Percentiles rank a stretch among this genome's conserved stretches.
Evolutionary conservation across 2,329 filamentous ascomycete genomes (phyloP).

Genomic region (Fusarium coicis): DNA sequence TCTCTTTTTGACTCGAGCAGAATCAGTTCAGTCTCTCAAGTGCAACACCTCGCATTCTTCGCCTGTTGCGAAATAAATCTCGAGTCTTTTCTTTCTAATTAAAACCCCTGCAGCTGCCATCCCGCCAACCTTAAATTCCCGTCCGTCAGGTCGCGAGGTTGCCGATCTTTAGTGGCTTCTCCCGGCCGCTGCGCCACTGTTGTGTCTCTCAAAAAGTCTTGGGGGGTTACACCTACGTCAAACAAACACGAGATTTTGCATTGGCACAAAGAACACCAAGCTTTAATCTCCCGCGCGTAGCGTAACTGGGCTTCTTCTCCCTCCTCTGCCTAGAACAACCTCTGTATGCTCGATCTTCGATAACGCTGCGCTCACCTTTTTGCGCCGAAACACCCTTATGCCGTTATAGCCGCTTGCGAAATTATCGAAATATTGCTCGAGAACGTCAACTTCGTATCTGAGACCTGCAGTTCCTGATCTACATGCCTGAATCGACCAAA

Average conservation of each 20-base stretch:
- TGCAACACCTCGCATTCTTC: background rate
- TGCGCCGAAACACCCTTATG: slow-evolving; percentile 9
- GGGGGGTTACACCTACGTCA: slow-evolving; percentile 35
- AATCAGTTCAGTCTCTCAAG: background rate
- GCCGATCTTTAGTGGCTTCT: slow-evolving; percentile 33
- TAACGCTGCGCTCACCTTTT: background rate
- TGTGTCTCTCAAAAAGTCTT: slow-evolving; percentile 11
- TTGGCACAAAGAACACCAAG: slow-evolving; percentile 37
- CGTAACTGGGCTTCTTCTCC: slow-evolving; percentile 1
- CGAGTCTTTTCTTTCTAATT: slow-evolving; percentile 10
- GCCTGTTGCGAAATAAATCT: background rate
- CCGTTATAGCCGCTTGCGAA: slow-evolving; percentile 9
- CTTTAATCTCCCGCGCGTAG: slow-evolving; percentile 12
- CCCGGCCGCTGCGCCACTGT: slow-evolving; percentile 31
- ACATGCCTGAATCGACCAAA: slow-evolving; percentile 13
- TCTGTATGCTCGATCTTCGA: background rate
- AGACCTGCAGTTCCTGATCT: slow-evolving; percentile 22
- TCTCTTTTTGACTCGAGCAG: background rate
- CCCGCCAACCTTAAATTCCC: slow-evolving; percentile 37
- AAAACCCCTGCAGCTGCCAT: slow-evolving; percentile 35
- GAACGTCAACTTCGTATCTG: slow-evolving; percentile 22
- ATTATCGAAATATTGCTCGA: slow-evolving; percentile 25
- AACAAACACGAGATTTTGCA: slow-evolving; percentile 39
- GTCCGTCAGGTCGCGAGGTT: slow-evolving; percentile 2
- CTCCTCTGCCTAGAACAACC: background rate